A percentile compares a stretch with the other conserved stretches of the same genome.
Evolutionary conservation across 495 filamentous ascomycete species (phyloP).

Genomic region (Delitschia confertaspora): DNA sequence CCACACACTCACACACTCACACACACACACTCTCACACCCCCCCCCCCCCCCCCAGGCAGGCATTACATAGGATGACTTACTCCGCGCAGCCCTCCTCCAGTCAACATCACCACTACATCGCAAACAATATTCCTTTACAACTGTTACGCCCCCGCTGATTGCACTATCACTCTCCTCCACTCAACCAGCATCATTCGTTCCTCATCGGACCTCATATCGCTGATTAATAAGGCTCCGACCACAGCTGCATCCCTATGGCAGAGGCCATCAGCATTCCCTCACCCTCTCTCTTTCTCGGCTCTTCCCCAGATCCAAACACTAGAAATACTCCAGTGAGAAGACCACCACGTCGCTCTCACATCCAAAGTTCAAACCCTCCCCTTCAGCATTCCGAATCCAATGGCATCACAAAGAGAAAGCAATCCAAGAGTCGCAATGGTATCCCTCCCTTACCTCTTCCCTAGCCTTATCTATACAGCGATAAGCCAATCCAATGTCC

Average conservation of each 20-base stretch:
- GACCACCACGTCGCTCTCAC: slow-evolving; percentile 33
- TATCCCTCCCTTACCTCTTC: slow-evolving; percentile 33
- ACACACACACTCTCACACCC: no score
- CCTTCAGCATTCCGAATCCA: slow-evolving; percentile 18
- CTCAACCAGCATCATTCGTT: not conserved
- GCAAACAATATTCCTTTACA: no score
- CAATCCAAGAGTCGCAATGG: slow-evolving; percentile 81
- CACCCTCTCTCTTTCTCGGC: slow-evolving; percentile 52
- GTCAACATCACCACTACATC: no score
- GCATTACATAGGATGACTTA: no score
- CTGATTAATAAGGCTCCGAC: not conserved
- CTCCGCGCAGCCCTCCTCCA: no score
- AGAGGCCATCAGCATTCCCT: slow-evolving; percentile 55
- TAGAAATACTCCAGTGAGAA: slow-evolving; percentile 17
- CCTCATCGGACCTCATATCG: not conserved
- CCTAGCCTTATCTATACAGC: slow-evolving; percentile 10
- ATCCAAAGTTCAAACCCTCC: slow-evolving; percentile 27
- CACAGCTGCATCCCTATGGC: slow-evolving; percentile 26
- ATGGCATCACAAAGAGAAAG: slow-evolving; percentile 50
- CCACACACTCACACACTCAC: no score
- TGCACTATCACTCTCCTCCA: no score
- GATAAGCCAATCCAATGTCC: slow-evolving; percentile 8
- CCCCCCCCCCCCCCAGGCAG: no score
- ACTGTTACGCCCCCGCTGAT: no score
- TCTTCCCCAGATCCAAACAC: slow-evolving; percentile 28